These are phyloP conservation scores for Sarocladiaceae sp. DNA, from an alignment of 2,329 filamentous ascomycete genomes.

Conservation along the genomic window DNA sequence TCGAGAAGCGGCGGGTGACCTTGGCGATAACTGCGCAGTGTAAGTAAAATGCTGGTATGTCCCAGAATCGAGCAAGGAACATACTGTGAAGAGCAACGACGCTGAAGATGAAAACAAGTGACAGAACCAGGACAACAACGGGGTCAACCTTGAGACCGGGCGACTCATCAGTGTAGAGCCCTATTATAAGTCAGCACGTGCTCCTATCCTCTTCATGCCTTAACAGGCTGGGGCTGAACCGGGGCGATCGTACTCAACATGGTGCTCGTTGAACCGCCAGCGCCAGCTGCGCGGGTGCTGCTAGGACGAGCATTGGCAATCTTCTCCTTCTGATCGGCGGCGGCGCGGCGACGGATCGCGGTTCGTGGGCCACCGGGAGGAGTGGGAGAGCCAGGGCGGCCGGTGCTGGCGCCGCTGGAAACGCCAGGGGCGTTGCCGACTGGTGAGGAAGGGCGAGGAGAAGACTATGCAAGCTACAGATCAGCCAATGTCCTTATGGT, in stretches of 20 bases:
- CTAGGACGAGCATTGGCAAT: constrained; percentile 88
- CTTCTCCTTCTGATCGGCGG: constrained; percentile 96
- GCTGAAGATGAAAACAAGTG: constrained; percentile 97
- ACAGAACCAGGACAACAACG: constrained; percentile 93
- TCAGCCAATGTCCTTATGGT: constrained; percentile 14
- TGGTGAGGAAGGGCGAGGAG: constrained; percentile 57
- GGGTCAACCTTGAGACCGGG: constrained; percentile 97
- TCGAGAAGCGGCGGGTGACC: constrained; percentile 82
- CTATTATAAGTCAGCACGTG: constrained; percentile 40
- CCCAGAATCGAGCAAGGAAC: constrained; percentile 27
- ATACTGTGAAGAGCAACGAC: constrained; percentile 96
- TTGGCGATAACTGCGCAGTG: constrained; percentile 77
- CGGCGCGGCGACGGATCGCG: constrained; percentile 90
- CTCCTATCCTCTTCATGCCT: too few relatives aligned
- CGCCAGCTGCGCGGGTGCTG: constrained; percentile 89
- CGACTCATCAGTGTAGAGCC: constrained; percentile 96
- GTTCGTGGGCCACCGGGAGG: constrained; percentile 92
- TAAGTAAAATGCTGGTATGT: constrained; percentile 15
- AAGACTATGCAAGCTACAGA: constrained; percentile 40
- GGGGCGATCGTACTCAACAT: constrained; percentile 82
- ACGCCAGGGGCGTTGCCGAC: constrained; percentile 47
- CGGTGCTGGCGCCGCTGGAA: constrained; percentile 64
- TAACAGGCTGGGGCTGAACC: too few relatives aligned
- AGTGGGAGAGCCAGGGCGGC: constrained; percentile 79
- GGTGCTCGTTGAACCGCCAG: constrained; percentile 93